Evolutionary conservation across 2,329 filamentous ascomycete genomes (phyloP).

Genomic region (Aspergillaceae sp.): DNA sequence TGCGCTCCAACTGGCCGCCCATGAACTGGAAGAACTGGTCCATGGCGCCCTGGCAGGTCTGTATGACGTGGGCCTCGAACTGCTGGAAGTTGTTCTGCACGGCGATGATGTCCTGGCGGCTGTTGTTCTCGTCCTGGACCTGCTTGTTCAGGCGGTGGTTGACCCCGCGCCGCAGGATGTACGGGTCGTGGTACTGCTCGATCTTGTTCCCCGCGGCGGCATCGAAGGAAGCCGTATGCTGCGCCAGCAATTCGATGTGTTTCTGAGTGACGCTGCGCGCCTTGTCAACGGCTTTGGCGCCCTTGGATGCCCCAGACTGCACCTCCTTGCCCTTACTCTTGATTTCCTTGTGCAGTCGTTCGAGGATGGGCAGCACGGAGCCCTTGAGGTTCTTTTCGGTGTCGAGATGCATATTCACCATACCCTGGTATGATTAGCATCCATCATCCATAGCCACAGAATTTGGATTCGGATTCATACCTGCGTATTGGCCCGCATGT

Average conservation of each 20-base stretch:
- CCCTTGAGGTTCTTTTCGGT: constrained; percentile 86
- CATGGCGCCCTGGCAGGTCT: constrained; percentile 73
- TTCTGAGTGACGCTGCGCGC: constrained; percentile 79
- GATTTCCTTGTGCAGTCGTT: constrained; percentile 88
- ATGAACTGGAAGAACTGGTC: constrained; percentile 75
- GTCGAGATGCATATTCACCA: constrained; percentile 82
- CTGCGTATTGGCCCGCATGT: constrained; percentile 82
- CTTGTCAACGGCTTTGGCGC: constrained; percentile 86
- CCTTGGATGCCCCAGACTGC: constrained; percentile 67
- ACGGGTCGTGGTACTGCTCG: constrained; percentile 70
- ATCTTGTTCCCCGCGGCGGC: constrained; percentile 60
- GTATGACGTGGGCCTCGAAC: constrained; percentile 79
- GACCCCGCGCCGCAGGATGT: constrained; percentile 73
- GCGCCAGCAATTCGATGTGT: constrained; percentile 87
- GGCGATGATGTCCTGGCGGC: constrained; percentile 78
- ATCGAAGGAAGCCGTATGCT: constrained; percentile 73
- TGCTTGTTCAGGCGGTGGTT: constrained; percentile 81
- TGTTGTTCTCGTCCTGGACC: constrained; percentile 91
- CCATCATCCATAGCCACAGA: neutral
- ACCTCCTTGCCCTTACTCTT: constrained; percentile 95
- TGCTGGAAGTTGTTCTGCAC: constrained; percentile 84
- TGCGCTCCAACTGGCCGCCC: constrained; percentile 71
- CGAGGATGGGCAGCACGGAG: constrained; percentile 76
- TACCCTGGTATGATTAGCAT: constrained; percentile 44
- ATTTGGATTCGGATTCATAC: constrained; percentile 30